Base-by-base conservation (phyloP, 2,329 filamentous ascomycete genomes). In the Hypoxylon sp. region DNA sequence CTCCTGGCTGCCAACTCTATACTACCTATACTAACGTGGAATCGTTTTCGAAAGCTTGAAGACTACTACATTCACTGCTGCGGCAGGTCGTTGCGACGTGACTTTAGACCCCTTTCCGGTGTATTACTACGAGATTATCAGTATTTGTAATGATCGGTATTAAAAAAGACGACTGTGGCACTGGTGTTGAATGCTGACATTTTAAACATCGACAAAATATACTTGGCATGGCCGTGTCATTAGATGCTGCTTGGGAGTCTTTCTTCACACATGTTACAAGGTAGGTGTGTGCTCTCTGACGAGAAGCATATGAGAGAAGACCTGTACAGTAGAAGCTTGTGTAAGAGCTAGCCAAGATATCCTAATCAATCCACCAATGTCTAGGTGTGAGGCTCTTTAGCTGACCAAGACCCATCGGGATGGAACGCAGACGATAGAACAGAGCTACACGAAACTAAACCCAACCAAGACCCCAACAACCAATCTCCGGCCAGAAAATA, bases 81-180 rank as follows among this genome's bases (percentile, higher is more conserved):
- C 50, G 62, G 54, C 50, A 66, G 62, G 65, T 68, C 62, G 65
- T 70, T 63, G 68, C 69, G 60, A 70, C 65, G 69, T 64, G 63
- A 70, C 66, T 65, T 63, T 48, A 58, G 69, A 50, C 54, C 44
- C 59, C 51, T 55, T 69, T 53, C 56, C 52, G 54, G 46, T 29
- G 63, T 69, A 66, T 71, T 69, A 70, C 66, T 67, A 64, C 61
- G 39, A 44, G 47, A 62, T 55, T 59, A 58, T 50, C 24, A 63
- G 39, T 63, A 71, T 71, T 70, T 71, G 69, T 71, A 66, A 71
- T 69, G 44, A 19, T 61, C 53, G 60, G 59, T 58, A 68, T 60
- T 62, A 57, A 42, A 71, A 68, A n/a, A 42, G 24, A 59, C 17
- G 47, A 24, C 50, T 56, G 50, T 19, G 26, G 24, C 42, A 5